Evolutionary conservation across 108 stramenopile genomes (phyloP).

Genomic region (Nitzschia sp.): DNA sequence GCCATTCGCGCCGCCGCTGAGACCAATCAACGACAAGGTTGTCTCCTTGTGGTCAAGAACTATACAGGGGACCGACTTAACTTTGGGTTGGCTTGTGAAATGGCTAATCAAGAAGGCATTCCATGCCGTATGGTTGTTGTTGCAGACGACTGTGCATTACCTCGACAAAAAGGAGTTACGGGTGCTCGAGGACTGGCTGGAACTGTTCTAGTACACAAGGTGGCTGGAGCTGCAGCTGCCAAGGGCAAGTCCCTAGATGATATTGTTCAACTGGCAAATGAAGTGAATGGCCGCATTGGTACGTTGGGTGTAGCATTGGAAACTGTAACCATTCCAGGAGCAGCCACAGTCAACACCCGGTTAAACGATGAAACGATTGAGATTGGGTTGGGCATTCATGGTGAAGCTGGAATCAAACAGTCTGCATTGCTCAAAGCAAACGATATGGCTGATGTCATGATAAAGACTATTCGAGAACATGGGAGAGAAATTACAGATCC

Average conservation of each 20-base stretch:
- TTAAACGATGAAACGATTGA: slow-evolving; percentile 77
- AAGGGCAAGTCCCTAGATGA: slow-evolving; percentile 63
- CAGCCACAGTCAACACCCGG: slow-evolving; percentile 65
- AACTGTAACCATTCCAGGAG: slow-evolving; percentile 91
- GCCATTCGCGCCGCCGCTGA: slow-evolving; percentile 86
- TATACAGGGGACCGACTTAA: slow-evolving; percentile 98
- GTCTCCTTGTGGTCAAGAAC: slow-evolving; percentile 95
- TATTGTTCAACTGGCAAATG: slow-evolving; percentile 62
- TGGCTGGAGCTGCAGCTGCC: slow-evolving; percentile 90
- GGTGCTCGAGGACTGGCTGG: slow-evolving; percentile 96
- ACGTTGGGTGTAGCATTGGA: slow-evolving; percentile 92
- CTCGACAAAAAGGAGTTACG: slow-evolving; percentile 88
- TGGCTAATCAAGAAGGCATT: slow-evolving; percentile 72
- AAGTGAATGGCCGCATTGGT: slow-evolving; percentile 60
- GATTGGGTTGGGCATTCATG: slow-evolving; percentile 96
- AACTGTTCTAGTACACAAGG: slow-evolving; percentile 94
- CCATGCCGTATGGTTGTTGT: slow-evolving; percentile 85
- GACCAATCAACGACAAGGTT: slow-evolving; percentile 43
- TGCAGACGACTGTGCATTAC: slow-evolving; percentile 94
- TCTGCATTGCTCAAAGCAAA: slow-evolving; percentile 67
- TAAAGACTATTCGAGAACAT: slow-evolving; percentile 67
- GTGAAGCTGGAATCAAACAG: slow-evolving; percentile 90
- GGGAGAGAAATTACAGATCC: slow-evolving; percentile 42
- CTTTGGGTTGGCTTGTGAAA: slow-evolving; percentile 96
- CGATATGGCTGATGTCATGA: slow-evolving; percentile 74